A percentile compares a stretch with the other conserved stretches of the same genome.
phyloP scores from a whole-genome alignment of 2,329 filamentous ascomycete species.

The Onygena corvina region DNA sequence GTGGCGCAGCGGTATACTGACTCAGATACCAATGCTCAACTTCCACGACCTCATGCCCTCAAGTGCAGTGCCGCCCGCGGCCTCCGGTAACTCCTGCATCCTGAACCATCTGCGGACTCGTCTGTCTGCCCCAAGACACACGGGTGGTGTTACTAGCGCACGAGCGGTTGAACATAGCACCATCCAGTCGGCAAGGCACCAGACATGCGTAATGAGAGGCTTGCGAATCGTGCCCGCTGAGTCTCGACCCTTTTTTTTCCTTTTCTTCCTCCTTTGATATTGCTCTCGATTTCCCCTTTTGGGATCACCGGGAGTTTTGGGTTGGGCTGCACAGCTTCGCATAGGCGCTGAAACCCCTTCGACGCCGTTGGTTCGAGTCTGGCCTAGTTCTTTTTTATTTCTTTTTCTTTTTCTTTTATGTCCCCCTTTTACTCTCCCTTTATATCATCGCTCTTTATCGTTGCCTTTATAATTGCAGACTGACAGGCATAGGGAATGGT shows the following conservation, averaged over 20 bases:
- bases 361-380: not conserved
- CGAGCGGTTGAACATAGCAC: not conserved
- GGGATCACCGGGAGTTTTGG: not conserved
- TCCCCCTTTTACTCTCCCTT: too few relatives aligned
- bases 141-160: not conserved
- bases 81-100: not conserved
- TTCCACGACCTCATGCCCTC: not conserved
- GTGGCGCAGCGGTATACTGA: not conserved
- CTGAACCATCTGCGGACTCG: not conserved
- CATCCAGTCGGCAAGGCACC: not conserved
- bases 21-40: not conserved
- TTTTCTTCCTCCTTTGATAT: slow-evolving; percentile 4
- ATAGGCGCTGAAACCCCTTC: not conserved
- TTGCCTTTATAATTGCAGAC: too few relatives aligned
- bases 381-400: not conserved
- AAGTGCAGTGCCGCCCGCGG: not conserved
- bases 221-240: not conserved
- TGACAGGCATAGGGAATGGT: slow-evolving; percentile 74
- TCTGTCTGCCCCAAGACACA: not conserved
- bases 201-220: not conserved
- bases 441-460: too few relatives aligned
- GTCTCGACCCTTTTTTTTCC: not conserved
- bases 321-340: not conserved
- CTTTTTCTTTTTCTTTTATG: not conserved
- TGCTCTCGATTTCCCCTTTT: too few relatives aligned